Evolutionary conservation across 2,329 filamentous ascomycete genomes (phyloP), one percentile per base, ranked within the genome.

Genomic region (Botrytis deweyae): DNA sequence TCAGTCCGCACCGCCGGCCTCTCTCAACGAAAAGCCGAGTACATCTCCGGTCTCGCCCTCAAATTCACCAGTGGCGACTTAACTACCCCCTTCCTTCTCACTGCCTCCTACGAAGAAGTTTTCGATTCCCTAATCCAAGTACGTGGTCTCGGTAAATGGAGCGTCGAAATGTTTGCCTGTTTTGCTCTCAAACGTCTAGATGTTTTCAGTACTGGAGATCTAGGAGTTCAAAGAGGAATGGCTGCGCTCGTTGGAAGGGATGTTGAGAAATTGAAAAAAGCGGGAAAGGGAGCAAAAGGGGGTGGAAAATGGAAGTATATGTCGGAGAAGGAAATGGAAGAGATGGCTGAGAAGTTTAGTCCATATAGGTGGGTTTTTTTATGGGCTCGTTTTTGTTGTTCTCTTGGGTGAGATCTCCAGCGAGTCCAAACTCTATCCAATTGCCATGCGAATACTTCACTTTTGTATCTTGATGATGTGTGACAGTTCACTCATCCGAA

Each of bases 291-390:
- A 46, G 66, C 66, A 10, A 69, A 69, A 42, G 66, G 66, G 12
- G 66, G 69, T 16, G 93, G 93, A 63, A 98, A 98, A 85, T 98
- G 94, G 92, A 98, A 98, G 85, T 99, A 98, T 82, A 97, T 98
- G 94, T 88, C 88, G 52, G 96, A 98, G 84, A 88, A 90, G 81
- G 96, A 98, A 75, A 98, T 99, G 96, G 82, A 92, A 75, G 92
- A 94, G 77, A 87, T 93, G 76, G 91, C 93, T 20, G 92, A 91
- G 73, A 89, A 87, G 80, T 99, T 97, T 82, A 87, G 88, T 74
- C 96, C 95, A 5, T 98, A 97, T 83, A 86, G 90, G 88, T 90
- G 79, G 84, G 84, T 74, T 42, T 25, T 25, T 25, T 55, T 22
- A 22, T 22, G 20, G 29, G 6, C 9, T 25, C 55, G 1, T 12